Evolutionary conservation across 140 eudicot genomes (phyloP), one percentile per base, ranked within the genome.

Genomic region (Stevia rebaudiana): DNA sequence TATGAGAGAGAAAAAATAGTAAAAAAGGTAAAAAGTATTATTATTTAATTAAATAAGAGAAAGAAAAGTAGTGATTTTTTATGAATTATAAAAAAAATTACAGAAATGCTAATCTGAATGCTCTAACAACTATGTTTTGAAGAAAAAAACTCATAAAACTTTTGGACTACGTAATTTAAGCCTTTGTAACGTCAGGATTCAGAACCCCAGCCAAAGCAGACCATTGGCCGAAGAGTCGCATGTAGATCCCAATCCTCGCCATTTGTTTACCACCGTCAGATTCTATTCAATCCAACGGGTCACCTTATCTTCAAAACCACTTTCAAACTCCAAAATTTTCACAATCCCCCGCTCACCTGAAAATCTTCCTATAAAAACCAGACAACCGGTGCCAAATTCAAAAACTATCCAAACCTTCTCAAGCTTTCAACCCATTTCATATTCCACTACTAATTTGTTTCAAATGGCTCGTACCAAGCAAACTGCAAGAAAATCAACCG

Each of bases 381-480:
- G n/a, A 42, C 49, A 13, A 13, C 18, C 19, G 13, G 7, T 3
- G 3, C 19, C 30, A 6, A 8, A 18, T 9, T 0, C 28, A 6
- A 50, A 4, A 11, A 0, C 4, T 33, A 21, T 50, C 33, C 1
- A 50, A 25, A 25, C 7, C 61, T 11, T 3, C 18, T 33, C 7
- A 33, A 33, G 37, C 37, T 5, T 44, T 0, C 8, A n/a, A 1
- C 1, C 1, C 51, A 44, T 13, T n/a, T 8, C 28, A 49, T 9
- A 0, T 21, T 5, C 5, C 17, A 28, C 33, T 2, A 3, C 16
- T 13, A 50, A 22, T 4, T 0, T 0, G 7, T 0, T 12, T 21
- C 22, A 54, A 55, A 55, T 55, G 62, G 62, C 62, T n/a, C 42
- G 62, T 55, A 55, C 62, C 0, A 55, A 55, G 40, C 62, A 55